These are phyloP conservation scores for Lactarius evosmus DNA, from an alignment of 768 basidiomycete species.

Conservation along the genomic window DNA sequence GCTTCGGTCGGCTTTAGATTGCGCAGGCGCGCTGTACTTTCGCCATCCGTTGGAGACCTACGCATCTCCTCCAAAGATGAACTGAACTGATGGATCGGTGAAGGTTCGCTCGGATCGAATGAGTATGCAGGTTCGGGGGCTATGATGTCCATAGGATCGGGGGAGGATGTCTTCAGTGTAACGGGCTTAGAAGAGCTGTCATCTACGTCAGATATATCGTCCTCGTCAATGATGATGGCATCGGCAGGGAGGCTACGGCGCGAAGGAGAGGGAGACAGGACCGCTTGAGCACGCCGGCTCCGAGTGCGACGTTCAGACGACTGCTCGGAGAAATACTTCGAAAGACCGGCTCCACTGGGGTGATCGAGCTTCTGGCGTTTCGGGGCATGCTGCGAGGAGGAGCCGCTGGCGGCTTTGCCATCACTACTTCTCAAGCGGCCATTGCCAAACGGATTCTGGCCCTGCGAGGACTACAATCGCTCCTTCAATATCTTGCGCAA, in stretches of 20 bases:
- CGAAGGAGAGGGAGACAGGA: constrained; percentile 6
- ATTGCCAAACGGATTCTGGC: constrained; percentile 4
- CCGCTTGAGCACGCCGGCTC: background rate
- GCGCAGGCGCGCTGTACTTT: constrained; percentile 19
- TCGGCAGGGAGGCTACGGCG: background rate
- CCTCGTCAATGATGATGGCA: constrained; percentile 12
- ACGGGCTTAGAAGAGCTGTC: background rate
- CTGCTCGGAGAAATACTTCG: background rate
- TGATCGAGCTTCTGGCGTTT: constrained; percentile 15
- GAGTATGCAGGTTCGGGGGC: background rate
- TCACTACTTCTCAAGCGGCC: constrained; percentile 4
- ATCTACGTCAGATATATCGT: background rate
- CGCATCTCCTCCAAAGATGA: background rate
- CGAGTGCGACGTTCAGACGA: background rate
- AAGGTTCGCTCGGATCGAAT: constrained; percentile 13
- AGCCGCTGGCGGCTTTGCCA: background rate
- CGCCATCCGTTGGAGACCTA: constrained; percentile 13
- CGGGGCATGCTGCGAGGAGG: background rate
- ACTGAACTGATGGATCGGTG: constrained; percentile 10
- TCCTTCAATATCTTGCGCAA: constrained; percentile 1
- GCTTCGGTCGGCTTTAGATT: background rate
- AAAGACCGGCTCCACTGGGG: background rate
- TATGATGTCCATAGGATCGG: constrained; percentile 20
- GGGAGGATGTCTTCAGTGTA: constrained; percentile 1
- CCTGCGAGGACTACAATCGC: constrained; percentile 2